Percentiles rank a stretch among this genome's conserved stretches.
These are phyloP conservation scores for Lasiodiplodia gonubiensis DNA, from an alignment of 2,329 filamentous ascomycete genomes.

Conservation along the genomic window DNA sequence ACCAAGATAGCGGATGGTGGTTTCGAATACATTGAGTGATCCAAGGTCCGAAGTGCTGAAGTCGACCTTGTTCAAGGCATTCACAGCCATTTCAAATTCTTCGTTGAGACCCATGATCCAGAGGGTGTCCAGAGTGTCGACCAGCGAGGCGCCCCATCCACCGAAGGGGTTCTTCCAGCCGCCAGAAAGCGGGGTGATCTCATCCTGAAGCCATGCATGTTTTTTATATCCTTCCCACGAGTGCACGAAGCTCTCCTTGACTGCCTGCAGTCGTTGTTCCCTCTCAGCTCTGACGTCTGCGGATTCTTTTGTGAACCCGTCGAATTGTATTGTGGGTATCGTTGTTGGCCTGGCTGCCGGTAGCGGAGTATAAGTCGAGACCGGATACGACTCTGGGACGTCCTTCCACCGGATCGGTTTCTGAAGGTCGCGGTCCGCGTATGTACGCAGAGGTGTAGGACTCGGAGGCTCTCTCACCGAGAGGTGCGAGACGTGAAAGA, in stretches of 20 bases:
- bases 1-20: slow-evolving; percentile 48
- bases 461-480: slow-evolving; percentile 33
- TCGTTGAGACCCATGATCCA: slow-evolving; percentile 65
- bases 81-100: slow-evolving; percentile 62
- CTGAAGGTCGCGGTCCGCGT: slow-evolving; percentile 33
- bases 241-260: slow-evolving; percentile 46
- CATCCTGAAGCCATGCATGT: slow-evolving; percentile 60
- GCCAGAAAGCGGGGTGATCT: slow-evolving; percentile 58
- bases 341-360: slow-evolving; percentile 39
- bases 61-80: slow-evolving; percentile 59
- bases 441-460: slow-evolving; percentile 37
- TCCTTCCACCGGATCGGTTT: slow-evolving; percentile 43
- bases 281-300: slow-evolving; percentile 38
- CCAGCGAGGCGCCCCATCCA: slow-evolving; percentile 64
- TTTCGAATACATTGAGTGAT: slow-evolving; percentile 48
- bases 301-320: slow-evolving; percentile 43
- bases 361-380: slow-evolving; percentile 40
- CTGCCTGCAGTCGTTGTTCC: slow-evolving; percentile 40
- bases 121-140: slow-evolving; percentile 66
- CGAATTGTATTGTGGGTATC: slow-evolving; percentile 47
- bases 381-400: slow-evolving; percentile 39
- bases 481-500: slow-evolving; percentile 38
- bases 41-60: slow-evolving; percentile 52
- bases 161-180: slow-evolving; percentile 57
- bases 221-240: slow-evolving; percentile 58